Conservation (phyloP, 257 asterid species). For the Solanum gandarillasii region DNA sequence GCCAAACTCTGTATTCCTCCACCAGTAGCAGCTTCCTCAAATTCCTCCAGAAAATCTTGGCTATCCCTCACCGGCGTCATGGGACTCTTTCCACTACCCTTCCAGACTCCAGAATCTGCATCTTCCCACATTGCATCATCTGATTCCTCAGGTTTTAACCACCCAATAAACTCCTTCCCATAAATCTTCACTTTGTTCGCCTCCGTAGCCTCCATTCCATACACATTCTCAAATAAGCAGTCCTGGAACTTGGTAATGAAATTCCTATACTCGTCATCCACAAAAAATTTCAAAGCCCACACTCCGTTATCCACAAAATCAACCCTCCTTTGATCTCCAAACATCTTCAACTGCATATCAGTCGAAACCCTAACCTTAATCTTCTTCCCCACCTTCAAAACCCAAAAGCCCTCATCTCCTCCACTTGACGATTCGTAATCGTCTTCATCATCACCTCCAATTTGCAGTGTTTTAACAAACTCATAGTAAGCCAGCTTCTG, state of each 20-base stretch:
- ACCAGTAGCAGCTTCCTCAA: conserved; percentile 76
- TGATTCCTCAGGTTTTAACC: conserved; percentile 82
- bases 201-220: conserved; percentile 67
- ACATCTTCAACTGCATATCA: conserved; percentile 77
- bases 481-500: conserved; percentile 46
- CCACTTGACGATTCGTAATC: conserved; percentile 9
- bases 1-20: conserved; percentile 96
- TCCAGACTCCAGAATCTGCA: conserved; percentile 84
- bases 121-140: conserved; percentile 95
- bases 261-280: conserved; percentile 63
- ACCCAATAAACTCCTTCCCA: conserved; percentile 84
- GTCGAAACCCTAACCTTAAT: conserved; percentile 63
- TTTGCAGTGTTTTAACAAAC: conserved; percentile 42
- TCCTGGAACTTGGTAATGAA: conserved; percentile 72
- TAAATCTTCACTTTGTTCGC: conserved; percentile 68
- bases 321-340: conserved; percentile 92
- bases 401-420: conserved; percentile 72
- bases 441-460: conserved; percentile 23
- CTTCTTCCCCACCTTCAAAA: conserved; percentile 63
- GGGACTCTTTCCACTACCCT: conserved; percentile 38
- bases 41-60: conserved; percentile 77
- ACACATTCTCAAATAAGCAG: conserved; percentile 80
- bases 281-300: conserved; percentile 78
- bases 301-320: conserved; percentile 91
- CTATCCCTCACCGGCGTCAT: conserved; percentile 36